These are phyloP conservation scores for Tulasnella sp. DNA, from an alignment of 768 basidiomycete species.

Conservation along the genomic window DNA sequence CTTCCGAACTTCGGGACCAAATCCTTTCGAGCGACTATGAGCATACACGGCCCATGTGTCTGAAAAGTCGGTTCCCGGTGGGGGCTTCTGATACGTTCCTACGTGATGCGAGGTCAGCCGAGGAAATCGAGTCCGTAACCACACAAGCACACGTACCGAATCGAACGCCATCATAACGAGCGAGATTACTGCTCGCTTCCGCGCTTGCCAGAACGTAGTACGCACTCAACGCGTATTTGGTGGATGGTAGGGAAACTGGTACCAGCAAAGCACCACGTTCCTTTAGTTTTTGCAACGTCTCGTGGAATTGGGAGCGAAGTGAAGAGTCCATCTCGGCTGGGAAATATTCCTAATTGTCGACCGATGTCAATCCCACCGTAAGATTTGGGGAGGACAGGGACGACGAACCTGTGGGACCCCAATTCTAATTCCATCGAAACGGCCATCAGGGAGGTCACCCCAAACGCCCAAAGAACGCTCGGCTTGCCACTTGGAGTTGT, in stretches of 20 bases:
- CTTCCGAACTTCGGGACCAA: conserved; percentile 81
- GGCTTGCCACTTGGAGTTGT: background rate
- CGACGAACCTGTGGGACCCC: conserved; percentile 66
- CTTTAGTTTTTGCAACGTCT: conserved; percentile 45
- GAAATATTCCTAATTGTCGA: conserved; percentile 63
- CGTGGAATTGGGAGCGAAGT: conserved; percentile 48
- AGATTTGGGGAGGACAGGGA: conserved; percentile 19
- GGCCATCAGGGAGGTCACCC: background rate
- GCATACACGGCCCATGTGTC: conserved; percentile 61
- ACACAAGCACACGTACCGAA: conserved; percentile 52
- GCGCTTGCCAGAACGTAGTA: conserved; percentile 97
- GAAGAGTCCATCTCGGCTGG: conserved; percentile 57
- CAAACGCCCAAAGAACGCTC: background rate
- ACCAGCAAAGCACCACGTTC: conserved; percentile 61
- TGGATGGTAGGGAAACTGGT: conserved; percentile 69
- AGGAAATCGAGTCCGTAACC: background rate
- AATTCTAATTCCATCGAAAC: conserved; percentile 56
- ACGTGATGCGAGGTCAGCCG: conserved; percentile 10
- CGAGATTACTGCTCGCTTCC: conserved; percentile 89
- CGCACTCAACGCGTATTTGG: conserved; percentile 73
- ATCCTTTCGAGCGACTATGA: conserved; percentile 60
- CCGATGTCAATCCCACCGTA: background rate
- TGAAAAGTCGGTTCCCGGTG: conserved; percentile 44
- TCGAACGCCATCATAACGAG: conserved; percentile 81
- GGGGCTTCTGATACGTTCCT: conserved; percentile 37